Evolutionary conservation across 495 filamentous ascomycete species (phyloP).

Genomic region (Pseudotulostoma volvatum): DNA sequence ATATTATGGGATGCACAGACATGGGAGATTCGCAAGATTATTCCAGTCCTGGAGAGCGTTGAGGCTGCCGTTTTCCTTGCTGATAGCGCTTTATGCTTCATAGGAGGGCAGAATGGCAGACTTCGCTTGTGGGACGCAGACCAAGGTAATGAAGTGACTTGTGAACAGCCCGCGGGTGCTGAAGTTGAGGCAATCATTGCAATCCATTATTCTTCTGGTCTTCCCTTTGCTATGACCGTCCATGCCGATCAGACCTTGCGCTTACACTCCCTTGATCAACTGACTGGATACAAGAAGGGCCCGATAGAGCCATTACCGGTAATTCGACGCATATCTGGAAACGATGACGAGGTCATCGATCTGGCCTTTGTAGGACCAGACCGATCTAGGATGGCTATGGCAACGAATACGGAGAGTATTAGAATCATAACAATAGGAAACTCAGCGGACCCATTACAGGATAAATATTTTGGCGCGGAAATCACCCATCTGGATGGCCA

Average conservation of each 20-base stretch:
- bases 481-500: constrained; percentile 74
- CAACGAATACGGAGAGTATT: constrained; percentile 89
- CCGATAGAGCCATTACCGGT: constrained; percentile 33
- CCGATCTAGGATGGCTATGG: constrained; percentile 67
- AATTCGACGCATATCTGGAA: constrained; percentile 70
- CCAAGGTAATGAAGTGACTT: constrained; percentile 60
- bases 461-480: constrained; percentile 72
- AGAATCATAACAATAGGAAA: constrained; percentile 54
- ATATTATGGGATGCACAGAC: constrained; percentile 75
- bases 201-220: constrained; percentile 42
- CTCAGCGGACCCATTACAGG: constrained; percentile 14
- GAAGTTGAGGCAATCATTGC: constrained; percentile 67
- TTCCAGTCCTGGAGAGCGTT: constrained; percentile 70
- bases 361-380: constrained; percentile 68
- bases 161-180: constrained; percentile 43
- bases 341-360: constrained; percentile 94
- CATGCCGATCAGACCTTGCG: constrained; percentile 76
- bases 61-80: constrained; percentile 70
- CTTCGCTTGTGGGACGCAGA: constrained; percentile 69
- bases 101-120: constrained; percentile 72
- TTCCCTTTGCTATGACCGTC: constrained; percentile 62
- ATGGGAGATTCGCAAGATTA: constrained; percentile 71
- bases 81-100: constrained; percentile 52
- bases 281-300: constrained; percentile 21
- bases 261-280: constrained; percentile 43